Base-by-base conservation (phyloP, 805 yeast genomes). In the Cephaloascus fragrans region DNA sequence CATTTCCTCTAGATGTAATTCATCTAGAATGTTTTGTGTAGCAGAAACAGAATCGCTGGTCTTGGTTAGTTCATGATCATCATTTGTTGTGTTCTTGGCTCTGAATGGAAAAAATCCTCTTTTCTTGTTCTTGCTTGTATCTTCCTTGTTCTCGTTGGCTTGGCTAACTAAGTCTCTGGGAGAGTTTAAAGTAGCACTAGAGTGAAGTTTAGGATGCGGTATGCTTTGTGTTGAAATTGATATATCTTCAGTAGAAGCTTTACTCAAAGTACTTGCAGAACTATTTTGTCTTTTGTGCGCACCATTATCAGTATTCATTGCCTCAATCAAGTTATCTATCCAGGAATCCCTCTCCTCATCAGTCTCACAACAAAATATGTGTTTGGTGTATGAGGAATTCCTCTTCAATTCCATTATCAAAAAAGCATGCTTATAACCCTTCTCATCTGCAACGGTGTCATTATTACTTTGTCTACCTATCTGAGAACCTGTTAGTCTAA, bases 301-400 rank as follows among this genome's bases (percentile, higher is more conserved):
- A 31, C 17, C n/a, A 6, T 8, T 8, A 16, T 34, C n/a, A 8
- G 26, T 10, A 8, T 34, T 16, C 23, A 34, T 34, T 12, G 16
- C 5, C n/a, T 34, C 36, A 10, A 67, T 55, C 49, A 67, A 54
- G 1, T 55, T 47, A 18, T 72, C 67, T 6, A 83, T 73, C 93
- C 94, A 84, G 8, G 62, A 62, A 49, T 82, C 89, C 41, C 90
- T 69, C 51, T 87, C 95, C 19, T 67, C 71, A 35, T 82, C 82
- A 6, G 82, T 77, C 53, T 88, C 95, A 2, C 93, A 82, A 56
- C 94, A 85, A 39, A 87, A 71, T 37, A 75, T 70, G 49, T 81
- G 85, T 45, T 70, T 77, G 1, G 74, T 72, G 20, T 45, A 62
- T 39, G 20, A 32, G 37, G 37, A 18, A 5, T 42, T 45, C 37